These are phyloP conservation scores for Eimeria acervulina DNA, from an alignment of 169 alveolate genomes.

Conservation along the genomic window DNA sequence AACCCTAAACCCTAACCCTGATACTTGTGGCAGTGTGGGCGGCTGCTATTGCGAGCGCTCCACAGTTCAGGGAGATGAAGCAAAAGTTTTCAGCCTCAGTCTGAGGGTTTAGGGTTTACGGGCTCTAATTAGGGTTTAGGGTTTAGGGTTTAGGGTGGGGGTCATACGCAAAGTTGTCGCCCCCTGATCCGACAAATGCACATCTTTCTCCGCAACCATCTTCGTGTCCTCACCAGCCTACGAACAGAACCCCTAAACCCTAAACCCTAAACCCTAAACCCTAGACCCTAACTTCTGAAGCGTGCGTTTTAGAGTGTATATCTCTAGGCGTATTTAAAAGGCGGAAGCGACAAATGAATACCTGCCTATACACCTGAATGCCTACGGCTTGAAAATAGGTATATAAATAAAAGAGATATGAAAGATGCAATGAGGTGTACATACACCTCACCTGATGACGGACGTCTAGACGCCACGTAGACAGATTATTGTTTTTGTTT, in stretches of 20 bases:
- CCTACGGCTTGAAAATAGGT: too few species aligned
- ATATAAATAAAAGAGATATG: too few species aligned
- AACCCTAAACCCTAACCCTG: slow-evolving; percentile 30
- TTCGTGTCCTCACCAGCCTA: slow-evolving; percentile 40
- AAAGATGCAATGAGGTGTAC: too few species aligned
- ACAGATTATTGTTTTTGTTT: background rate
- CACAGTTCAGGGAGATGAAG: too few species aligned
- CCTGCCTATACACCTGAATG: too few species aligned
- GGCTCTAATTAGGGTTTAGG: background rate
- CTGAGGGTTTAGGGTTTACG: background rate
- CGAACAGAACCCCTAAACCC: background rate
- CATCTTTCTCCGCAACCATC: background rate
- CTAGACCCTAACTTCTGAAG: background rate
- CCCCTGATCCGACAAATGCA: background rate
- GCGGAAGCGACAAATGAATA: too few species aligned
- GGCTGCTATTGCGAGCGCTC: too few species aligned
- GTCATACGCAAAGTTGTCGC: slow-evolving; percentile 16
- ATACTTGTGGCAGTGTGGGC: background rate
- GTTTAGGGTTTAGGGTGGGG: slow-evolving; percentile 33
- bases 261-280: slow-evolving; percentile 40
- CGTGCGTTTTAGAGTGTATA: background rate
- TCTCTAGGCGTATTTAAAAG: too few species aligned
- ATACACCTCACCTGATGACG: slow-evolving; percentile 12
- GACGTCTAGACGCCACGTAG: background rate
- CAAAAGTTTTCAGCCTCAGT: too few species aligned